These are phyloP conservation scores for Agaricus subrufescens DNA, from an alignment of 768 basidiomycete species.

Conservation along the genomic window DNA sequence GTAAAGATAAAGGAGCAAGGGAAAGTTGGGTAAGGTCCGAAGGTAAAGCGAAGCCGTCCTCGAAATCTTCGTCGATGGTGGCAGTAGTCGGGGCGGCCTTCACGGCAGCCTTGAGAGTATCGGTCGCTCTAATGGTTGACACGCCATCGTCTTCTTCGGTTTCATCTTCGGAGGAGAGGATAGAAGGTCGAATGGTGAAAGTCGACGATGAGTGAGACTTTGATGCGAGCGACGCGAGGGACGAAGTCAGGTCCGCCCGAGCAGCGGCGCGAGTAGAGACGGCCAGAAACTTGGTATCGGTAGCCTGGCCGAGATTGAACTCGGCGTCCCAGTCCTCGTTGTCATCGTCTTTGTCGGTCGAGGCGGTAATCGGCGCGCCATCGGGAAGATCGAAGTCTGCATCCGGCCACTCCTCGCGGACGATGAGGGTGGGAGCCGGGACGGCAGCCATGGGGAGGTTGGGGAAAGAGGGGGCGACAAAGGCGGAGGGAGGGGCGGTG, in stretches of 20 bases:
- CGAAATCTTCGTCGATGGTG: conserved; percentile 73
- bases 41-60: conserved; percentile 78
- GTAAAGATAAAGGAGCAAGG: conserved; percentile 71
- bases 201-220: conserved; percentile 22
- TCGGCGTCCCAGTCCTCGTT: conserved; percentile 81
- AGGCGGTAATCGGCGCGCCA: conserved; percentile 59
- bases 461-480: conserved; percentile 11
- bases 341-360: conserved; percentile 60
- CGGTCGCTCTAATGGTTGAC: conserved; percentile 76
- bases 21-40: conserved; percentile 78
- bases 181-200: conserved; percentile 66
- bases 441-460: conserved; percentile 47
- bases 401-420: conserved; percentile 81
- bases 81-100: conserved; percentile 29
- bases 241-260: conserved; percentile 31
- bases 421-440: conserved; percentile 49
- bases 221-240: conserved; percentile 25
- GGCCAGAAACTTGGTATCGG: conserved; percentile 40
- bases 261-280: conserved; percentile 33
- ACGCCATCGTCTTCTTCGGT: conserved; percentile 78
- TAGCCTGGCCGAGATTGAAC: conserved; percentile 61
- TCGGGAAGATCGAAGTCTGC: conserved; percentile 86
- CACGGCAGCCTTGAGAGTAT: conserved; percentile 23
- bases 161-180: conserved; percentile 33
- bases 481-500: conserved; percentile 1